Percentiles rank a stretch among this genome's conserved stretches.
These are phyloP conservation scores for Candida verbasci DNA, from an alignment of 805 yeast species.

Conservation along the genomic window DNA sequence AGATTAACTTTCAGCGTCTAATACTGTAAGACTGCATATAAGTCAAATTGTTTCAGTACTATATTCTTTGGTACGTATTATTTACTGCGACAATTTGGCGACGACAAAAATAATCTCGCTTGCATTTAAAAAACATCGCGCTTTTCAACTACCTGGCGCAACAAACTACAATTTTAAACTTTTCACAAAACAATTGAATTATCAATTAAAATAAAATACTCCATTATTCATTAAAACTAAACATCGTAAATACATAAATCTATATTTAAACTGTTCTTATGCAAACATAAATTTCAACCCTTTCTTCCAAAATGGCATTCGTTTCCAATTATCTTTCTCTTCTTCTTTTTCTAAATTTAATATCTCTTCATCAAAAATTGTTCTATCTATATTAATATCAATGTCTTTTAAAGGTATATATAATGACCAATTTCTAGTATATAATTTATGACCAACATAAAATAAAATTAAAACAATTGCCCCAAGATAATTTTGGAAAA, in stretches of 20 bases:
- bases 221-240: constrained; percentile 3
- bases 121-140: too few relatives aligned
- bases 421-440: constrained; percentile 26
- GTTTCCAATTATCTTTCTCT: constrained; percentile 16
- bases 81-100: too few relatives aligned
- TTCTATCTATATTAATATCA: constrained; percentile 26
- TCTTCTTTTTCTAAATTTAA: constrained; percentile 26
- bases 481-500: constrained; percentile 32
- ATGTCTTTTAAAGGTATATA: constrained; percentile 23
- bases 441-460: constrained; percentile 31
- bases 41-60: too few relatives aligned
- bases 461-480: constrained; percentile 27
- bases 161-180: too few relatives aligned
- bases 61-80: too few relatives aligned
- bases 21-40: too few relatives aligned
- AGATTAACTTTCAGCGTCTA: too few relatives aligned
- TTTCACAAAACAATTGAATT: too few relatives aligned
- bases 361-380: constrained; percentile 32
- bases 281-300: constrained; percentile 12
- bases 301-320: constrained; percentile 16
- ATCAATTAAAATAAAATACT: too few relatives aligned
- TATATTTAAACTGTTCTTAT: background rate
- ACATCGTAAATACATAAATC: constrained; percentile 1
- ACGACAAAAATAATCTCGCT: too few relatives aligned
- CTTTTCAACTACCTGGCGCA: too few relatives aligned